phyloP scores from a whole-genome alignment of 2,329 filamentous ascomycete genomes.

The Botrytis cinerea region DNA sequence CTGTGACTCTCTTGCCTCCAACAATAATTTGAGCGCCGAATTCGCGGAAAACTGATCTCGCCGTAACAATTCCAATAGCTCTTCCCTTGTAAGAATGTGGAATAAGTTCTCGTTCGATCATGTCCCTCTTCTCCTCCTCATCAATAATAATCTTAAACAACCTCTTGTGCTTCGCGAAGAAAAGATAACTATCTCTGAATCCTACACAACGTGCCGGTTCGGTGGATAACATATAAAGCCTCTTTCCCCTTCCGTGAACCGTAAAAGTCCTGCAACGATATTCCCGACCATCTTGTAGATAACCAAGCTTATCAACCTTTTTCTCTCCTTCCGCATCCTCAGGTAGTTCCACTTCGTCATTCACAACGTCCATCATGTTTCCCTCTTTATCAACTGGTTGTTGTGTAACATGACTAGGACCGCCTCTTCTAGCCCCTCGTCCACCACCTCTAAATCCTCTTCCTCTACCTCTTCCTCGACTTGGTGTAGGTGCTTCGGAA shows the following conservation, averaged over 20 bases:
- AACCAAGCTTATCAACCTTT: slow-evolving; percentile 89
- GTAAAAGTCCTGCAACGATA: slow-evolving; percentile 97
- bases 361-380: slow-evolving; percentile 82
- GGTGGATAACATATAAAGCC: slow-evolving; percentile 97
- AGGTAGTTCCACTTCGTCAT: slow-evolving; percentile 89
- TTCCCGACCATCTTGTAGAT: slow-evolving; percentile 79
- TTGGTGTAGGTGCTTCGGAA: slow-evolving; percentile 51
- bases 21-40: slow-evolving; percentile 95
- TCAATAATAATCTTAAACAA: slow-evolving; percentile 98
- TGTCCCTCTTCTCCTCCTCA: slow-evolving; percentile 93
- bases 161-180: slow-evolving; percentile 96
- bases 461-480: slow-evolving; percentile 60
- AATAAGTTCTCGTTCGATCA: slow-evolving; percentile 94
- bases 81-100: slow-evolving; percentile 98
- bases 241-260: slow-evolving; percentile 76
- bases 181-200: slow-evolving; percentile 96
- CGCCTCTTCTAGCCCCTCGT: slow-evolving; percentile 68
- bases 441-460: slow-evolving; percentile 60
- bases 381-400: slow-evolving; percentile 93
- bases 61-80: slow-evolving; percentile 94
- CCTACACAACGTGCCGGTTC: slow-evolving; percentile 95
- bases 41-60: slow-evolving; percentile 93
- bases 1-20: slow-evolving; percentile 78
- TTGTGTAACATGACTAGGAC: slow-evolving; percentile 73
- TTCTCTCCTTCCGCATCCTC: slow-evolving; percentile 85